Conservation (phyloP, 2,329 filamentous ascomycete genomes). For the Penicillium sclerotigenum region DNA sequence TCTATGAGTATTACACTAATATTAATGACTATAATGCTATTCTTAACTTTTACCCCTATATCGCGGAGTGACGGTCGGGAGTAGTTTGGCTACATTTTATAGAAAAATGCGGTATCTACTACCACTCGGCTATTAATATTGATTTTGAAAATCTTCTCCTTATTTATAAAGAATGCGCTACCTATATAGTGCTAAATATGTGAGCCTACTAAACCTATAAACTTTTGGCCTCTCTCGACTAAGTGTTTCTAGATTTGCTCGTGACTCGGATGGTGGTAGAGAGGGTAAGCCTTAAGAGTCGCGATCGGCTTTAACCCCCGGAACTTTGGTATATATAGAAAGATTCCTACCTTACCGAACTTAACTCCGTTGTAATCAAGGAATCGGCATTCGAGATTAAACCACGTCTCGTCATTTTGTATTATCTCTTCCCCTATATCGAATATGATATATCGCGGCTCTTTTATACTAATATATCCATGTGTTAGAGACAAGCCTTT, state of each 20-base stretch:
- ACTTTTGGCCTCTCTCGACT: constrained; percentile 27
- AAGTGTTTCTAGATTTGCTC: constrained; percentile 24
- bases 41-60: constrained; percentile 9
- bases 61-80: constrained; percentile 16
- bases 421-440: no score
- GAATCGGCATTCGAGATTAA: constrained; percentile 27
- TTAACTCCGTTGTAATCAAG: constrained; percentile 32
- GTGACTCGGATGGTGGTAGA: constrained; percentile 27
- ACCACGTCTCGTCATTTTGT: constrained; percentile 23
- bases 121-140: constrained; percentile 23
- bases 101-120: constrained; percentile 23
- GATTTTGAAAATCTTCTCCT: constrained; percentile 19
- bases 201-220: constrained; percentile 25
- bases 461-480: no score
- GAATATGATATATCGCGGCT: no score
- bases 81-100: constrained; percentile 26
- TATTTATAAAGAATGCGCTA: constrained; percentile 33
- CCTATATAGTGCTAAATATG: constrained; percentile 32
- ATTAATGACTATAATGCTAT: constrained; percentile 14
- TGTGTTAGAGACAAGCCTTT: no score
- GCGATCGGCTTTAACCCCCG: constrained; percentile 29
- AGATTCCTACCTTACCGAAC: constrained; percentile 24
- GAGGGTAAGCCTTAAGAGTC: constrained; percentile 31
- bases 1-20: constrained; percentile 9
- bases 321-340: constrained; percentile 27